These are phyloP conservation scores for Venturiaceae sp. DNA, from an alignment of 2,329 filamentous ascomycete genomes.

Conservation along the genomic window DNA sequence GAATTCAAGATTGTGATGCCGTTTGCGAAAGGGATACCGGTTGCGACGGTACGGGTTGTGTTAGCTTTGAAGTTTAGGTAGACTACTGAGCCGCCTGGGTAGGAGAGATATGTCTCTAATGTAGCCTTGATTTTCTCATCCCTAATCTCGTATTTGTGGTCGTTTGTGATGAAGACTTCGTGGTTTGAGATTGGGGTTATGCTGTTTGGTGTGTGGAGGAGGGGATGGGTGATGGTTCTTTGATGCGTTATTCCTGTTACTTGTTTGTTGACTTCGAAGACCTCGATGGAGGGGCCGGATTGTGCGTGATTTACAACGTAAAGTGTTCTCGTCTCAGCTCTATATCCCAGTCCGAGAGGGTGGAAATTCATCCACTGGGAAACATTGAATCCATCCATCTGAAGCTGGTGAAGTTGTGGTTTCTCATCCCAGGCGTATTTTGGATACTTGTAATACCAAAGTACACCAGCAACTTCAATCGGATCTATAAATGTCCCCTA, in stretches of 20 bases:
- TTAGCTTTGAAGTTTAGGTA: constrained; percentile 19
- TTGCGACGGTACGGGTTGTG: constrained; percentile 17
- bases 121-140: constrained; percentile 18
- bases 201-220: constrained; percentile 28
- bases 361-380: constrained; percentile 23
- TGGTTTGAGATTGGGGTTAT: constrained; percentile 22
- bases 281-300: constrained; percentile 21
- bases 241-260: constrained; percentile 18
- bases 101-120: constrained; percentile 27
- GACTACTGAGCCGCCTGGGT: constrained; percentile 26
- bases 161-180: constrained; percentile 30
- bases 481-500: constrained; percentile 8
- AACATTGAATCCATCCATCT: background rate
- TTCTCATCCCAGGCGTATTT: background rate
- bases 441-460: constrained; percentile 4
- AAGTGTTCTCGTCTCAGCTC: constrained; percentile 22
- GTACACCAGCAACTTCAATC: background rate
- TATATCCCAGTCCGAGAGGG: constrained; percentile 30
- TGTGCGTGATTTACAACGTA: constrained; percentile 31
- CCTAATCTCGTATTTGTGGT: constrained; percentile 27
- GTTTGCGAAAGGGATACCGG: constrained; percentile 29
- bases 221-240: constrained; percentile 20
- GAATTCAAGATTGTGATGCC: constrained; percentile 27
- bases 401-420: background rate
- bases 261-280: constrained; percentile 18